phyloP scores from a whole-genome alignment of 2,329 filamentous ascomycete genomes.

The Fusarium buxicola region DNA sequence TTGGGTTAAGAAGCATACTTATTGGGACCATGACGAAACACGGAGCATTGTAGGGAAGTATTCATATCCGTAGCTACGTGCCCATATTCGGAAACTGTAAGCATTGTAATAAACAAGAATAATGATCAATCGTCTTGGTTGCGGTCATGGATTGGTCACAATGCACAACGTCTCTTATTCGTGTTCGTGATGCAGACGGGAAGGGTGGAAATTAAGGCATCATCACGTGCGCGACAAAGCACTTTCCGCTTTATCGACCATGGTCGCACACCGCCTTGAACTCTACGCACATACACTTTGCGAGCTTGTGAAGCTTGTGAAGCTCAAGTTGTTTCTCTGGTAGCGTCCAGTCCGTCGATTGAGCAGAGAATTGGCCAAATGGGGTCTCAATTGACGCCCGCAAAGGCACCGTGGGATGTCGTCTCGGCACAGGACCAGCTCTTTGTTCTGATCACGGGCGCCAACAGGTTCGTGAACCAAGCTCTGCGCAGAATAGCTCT shows the following conservation, averaged over 20 bases:
- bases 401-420: conserved; percentile 51
- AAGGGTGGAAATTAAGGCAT: conserved; percentile 28
- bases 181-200: conserved; percentile 23
- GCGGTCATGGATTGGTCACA: not conserved
- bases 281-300: not conserved
- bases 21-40: conserved; percentile 28
- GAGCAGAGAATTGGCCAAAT: conserved; percentile 13
- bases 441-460: conserved; percentile 82
- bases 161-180: conserved; percentile 26
- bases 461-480: conserved; percentile 75
- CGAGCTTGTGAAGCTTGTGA: not conserved
- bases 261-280: conserved; percentile 20
- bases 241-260: not conserved
- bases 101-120: conserved; percentile 39
- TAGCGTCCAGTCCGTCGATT: not conserved
- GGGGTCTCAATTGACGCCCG: conserved; percentile 39
- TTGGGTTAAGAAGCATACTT: conserved; percentile 15
- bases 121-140: conserved; percentile 20
- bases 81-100: conserved; percentile 15
- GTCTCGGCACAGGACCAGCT: conserved; percentile 58
- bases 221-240: conserved; percentile 28
- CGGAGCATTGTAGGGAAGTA: conserved; percentile 29
- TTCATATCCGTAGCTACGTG: conserved; percentile 12
- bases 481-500: conserved; percentile 7
- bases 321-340: not conserved